Evolutionary conservation across 2,329 filamentous ascomycete genomes (phyloP).

Genomic region (Chrysoporthe austroafricana): DNA sequence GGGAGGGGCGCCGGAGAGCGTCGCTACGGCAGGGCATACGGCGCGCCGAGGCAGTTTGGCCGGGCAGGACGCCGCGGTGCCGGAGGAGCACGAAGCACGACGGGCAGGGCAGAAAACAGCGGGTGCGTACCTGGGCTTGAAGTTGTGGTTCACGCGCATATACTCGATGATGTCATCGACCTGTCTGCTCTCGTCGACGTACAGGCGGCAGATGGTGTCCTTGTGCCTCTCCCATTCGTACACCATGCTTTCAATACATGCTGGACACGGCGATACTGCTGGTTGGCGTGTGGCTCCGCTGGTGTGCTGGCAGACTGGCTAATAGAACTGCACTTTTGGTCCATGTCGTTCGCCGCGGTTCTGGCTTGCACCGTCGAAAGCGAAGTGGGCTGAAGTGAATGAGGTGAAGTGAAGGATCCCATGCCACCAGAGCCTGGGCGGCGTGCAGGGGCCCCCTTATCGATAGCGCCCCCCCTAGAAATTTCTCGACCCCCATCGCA

Average conservation of each 20-base stretch:
- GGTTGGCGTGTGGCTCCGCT: not conserved
- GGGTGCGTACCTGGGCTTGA: slow-evolving; percentile 68
- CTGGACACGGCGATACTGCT: no score
- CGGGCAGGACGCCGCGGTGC: slow-evolving; percentile 3
- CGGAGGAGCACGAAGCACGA: not conserved
- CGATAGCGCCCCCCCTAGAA: slow-evolving; percentile 23
- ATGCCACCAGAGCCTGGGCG: not conserved
- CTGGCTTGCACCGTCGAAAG: not conserved
- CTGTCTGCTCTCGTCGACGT: slow-evolving; percentile 74
- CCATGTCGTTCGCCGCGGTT: slow-evolving; percentile 18
- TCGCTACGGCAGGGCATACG: slow-evolving; percentile 23
- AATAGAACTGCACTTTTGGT: slow-evolving; percentile 24
- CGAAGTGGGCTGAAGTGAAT: not conserved
- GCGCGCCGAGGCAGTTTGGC: slow-evolving; percentile 20
- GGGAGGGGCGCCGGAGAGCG: slow-evolving; percentile 8
- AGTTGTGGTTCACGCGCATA: slow-evolving; percentile 66
- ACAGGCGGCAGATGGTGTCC: slow-evolving; percentile 60
- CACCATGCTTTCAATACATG: slow-evolving; percentile 42
- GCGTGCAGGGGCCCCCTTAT: slow-evolving; percentile 13
- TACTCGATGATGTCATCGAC: slow-evolving; percentile 76
- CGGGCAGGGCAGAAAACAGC: not conserved
- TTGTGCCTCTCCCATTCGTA: slow-evolving; percentile 52
- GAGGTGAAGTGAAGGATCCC: not conserved
- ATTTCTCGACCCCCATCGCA: slow-evolving; percentile 22
- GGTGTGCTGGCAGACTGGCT: not conserved